A percentile compares a stretch with the other conserved stretches of the same genome.
These are phyloP conservation scores for Rhodotorula glutinis DNA, from an alignment of 1,284 basidiomycete genomes.

Conservation along the genomic window DNA sequence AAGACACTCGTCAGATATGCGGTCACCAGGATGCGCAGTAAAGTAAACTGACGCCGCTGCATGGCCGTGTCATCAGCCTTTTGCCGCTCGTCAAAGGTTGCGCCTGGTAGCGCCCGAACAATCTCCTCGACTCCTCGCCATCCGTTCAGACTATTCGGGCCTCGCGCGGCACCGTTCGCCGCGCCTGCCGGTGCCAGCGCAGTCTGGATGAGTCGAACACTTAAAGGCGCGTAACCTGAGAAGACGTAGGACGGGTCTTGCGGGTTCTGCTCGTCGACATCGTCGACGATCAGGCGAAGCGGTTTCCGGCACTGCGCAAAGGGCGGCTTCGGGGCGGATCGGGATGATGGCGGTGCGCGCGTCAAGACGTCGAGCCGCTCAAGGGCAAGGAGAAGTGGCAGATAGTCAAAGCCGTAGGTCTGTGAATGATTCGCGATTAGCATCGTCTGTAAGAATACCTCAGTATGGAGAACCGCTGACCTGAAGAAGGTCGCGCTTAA, in stretches of 20 bases:
- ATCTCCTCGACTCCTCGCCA: conserved; percentile 97
- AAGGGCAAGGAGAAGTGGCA: conserved; percentile 80
- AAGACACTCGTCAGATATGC: conserved; percentile 43
- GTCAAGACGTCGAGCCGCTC: conserved; percentile 63
- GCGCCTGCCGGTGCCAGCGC: conserved; percentile 64
- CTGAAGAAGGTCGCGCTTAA: conserved; percentile 89
- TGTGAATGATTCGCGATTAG: conserved; percentile 46
- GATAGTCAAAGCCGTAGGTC: conserved; percentile 86
- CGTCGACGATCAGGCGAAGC: conserved; percentile 88
- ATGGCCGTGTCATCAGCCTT: conserved; percentile 48
- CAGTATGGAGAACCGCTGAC: conserved; percentile 49
- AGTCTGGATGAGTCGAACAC: conserved; percentile 86
- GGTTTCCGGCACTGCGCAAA: conserved; percentile 73
- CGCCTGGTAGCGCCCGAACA: conserved; percentile 73
- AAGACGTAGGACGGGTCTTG: conserved; percentile 94
- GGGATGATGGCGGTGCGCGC: conserved; percentile 47
- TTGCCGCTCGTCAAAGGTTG: conserved; percentile 70
- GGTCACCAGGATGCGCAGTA: conserved; percentile 46
- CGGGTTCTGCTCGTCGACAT: conserved; percentile 64
- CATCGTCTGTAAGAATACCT: neutral
- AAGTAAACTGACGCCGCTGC: conserved; percentile 52
- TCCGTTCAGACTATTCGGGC: conserved; percentile 66
- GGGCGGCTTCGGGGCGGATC: conserved; percentile 51
- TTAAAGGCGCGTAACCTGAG: conserved; percentile 94
- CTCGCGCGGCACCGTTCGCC: conserved; percentile 15